Conservation (phyloP, 1,284 basidiomycete genomes). For the Trichosporon asahii region DNA sequence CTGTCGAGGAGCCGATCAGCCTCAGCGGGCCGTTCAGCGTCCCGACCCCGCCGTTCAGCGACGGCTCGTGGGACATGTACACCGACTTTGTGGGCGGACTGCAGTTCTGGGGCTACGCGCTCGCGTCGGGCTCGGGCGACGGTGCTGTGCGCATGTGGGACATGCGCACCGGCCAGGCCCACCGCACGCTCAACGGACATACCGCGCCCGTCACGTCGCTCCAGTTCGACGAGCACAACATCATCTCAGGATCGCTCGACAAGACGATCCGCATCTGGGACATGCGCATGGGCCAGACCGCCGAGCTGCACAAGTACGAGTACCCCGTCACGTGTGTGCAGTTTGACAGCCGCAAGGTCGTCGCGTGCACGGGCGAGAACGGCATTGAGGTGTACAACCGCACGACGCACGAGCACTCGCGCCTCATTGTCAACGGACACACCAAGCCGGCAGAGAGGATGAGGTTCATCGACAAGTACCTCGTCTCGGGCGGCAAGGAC, state of each 20-base stretch:
- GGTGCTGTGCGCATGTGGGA: slow-evolving; percentile 99
- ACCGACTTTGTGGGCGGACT: slow-evolving; percentile 96
- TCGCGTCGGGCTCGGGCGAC: slow-evolving; percentile 94
- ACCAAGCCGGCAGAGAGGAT: slow-evolving; percentile 82
- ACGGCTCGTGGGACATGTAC: slow-evolving; percentile 90
- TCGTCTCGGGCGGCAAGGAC: slow-evolving; percentile 87
- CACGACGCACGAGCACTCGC: slow-evolving; percentile 82
- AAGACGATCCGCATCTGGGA: slow-evolving; percentile 98
- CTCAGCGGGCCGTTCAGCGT: slow-evolving; percentile 66
- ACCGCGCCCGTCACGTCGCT: slow-evolving; percentile 89
- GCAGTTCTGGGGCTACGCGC: slow-evolving; percentile 98
- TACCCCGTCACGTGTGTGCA: slow-evolving; percentile 87
- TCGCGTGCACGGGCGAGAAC: slow-evolving; percentile 91
- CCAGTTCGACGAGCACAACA: slow-evolving; percentile 94
- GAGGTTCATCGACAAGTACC: slow-evolving; percentile 94
- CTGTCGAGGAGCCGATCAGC: slow-evolving; percentile 13
- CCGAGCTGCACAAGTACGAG: slow-evolving; percentile 88
- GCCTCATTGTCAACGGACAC: slow-evolving; percentile 85
- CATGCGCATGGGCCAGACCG: slow-evolving; percentile 79
- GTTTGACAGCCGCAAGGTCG: slow-evolving; percentile 90
- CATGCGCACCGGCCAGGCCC: slow-evolving; percentile 97
- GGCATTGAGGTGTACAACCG: slow-evolving; percentile 95
- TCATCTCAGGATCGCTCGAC: slow-evolving; percentile 87
- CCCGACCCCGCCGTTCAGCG: slow-evolving; percentile 79
- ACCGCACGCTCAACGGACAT: slow-evolving; percentile 88